A percentile compares a stretch with the other conserved stretches of the same genome.
phyloP scores from a whole-genome alignment of 1,284 basidiomycete species.

The Tremellales sp. region DNA sequence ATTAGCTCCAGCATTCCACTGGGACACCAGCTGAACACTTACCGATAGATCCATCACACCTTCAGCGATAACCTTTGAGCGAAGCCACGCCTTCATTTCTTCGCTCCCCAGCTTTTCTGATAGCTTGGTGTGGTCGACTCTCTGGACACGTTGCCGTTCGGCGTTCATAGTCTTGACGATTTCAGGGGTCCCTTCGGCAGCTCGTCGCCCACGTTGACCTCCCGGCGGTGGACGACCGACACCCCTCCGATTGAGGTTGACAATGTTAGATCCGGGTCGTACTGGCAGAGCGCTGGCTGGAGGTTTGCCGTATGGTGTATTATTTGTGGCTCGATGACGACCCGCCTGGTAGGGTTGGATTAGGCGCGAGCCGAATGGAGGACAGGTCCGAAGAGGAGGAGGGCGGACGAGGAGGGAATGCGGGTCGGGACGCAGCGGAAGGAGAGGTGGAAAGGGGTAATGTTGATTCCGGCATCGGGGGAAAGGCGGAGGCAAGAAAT shows the following conservation, averaged over 20 bases:
- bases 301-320: constrained; percentile 20
- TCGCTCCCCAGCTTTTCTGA: constrained; percentile 31
- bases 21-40: constrained; percentile 9
- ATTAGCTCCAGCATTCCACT: not conserved
- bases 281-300: not conserved
- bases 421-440: not conserved
- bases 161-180: constrained; percentile 11
- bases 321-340: constrained; percentile 14
- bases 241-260: not conserved
- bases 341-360: constrained; percentile 14
- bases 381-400: not conserved
- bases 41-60: constrained; percentile 45
- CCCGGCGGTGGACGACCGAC: not conserved
- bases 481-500: not conserved
- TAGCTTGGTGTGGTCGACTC: constrained; percentile 32
- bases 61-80: constrained; percentile 24
- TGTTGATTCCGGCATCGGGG: constrained; percentile 2
- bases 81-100: constrained; percentile 44
- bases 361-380: not conserved
- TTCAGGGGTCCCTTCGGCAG: constrained; percentile 22
- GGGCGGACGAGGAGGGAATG: not conserved
- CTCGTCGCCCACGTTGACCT: constrained; percentile 5
- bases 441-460: not conserved
- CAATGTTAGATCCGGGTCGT: not conserved
- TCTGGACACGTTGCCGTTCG: constrained; percentile 12